Conservation (phyloP, 352 stramenopile genomes). For the Phytophthora aleatoria region DNA sequence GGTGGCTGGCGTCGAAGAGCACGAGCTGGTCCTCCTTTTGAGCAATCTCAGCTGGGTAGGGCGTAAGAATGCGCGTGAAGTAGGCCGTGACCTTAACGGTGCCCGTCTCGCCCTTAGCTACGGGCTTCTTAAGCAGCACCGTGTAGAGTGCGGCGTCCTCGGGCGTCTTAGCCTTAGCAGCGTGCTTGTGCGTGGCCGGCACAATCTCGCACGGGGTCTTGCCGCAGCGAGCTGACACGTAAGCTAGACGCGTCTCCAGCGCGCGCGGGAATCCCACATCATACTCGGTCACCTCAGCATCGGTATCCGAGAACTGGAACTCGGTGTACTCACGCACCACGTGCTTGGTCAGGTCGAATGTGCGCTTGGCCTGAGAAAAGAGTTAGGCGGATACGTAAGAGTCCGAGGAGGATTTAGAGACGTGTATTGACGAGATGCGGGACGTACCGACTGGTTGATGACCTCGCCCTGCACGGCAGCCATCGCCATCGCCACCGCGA, state of each 20-base stretch:
- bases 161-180: constrained; percentile 24
- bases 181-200: constrained; percentile 36
- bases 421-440: neutral
- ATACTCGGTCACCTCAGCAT: constrained; percentile 63
- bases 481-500: constrained; percentile 40
- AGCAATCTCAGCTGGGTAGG: constrained; percentile 76
- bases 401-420: neutral
- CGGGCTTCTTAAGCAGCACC: constrained; percentile 68
- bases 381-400: neutral
- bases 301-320: constrained; percentile 73
- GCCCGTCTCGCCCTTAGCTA: constrained; percentile 52
- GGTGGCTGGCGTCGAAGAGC: constrained; percentile 68
- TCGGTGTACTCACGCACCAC: constrained; percentile 79
- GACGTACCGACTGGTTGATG: constrained; percentile 75
- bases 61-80: constrained; percentile 81
- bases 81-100: constrained; percentile 80
- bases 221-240: constrained; percentile 73
- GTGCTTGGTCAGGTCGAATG: constrained; percentile 81
- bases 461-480: constrained; percentile 47
- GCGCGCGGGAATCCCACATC: constrained; percentile 61
- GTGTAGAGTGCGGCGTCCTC: constrained; percentile 64
- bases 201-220: constrained; percentile 77
- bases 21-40: constrained; percentile 89
- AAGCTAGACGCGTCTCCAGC: constrained; percentile 59
- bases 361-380: constrained; percentile 64